These are phyloP conservation scores for Mycena citricolor DNA, from an alignment of 1,284 basidiomycete species.

Conservation along the genomic window DNA sequence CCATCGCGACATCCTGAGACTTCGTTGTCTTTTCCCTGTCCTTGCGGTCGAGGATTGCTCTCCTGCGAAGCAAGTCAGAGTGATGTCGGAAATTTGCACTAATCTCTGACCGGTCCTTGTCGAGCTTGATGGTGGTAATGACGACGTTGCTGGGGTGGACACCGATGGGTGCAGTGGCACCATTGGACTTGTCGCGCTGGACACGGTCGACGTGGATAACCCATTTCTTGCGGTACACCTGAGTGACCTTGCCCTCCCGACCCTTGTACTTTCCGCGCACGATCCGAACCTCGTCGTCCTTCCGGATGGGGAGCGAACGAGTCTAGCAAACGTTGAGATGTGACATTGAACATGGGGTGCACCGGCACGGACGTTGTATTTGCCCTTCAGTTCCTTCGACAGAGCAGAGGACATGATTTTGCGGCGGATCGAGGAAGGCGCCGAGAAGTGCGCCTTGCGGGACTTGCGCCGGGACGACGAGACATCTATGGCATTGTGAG, in stretches of 20 bases:
- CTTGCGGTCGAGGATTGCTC: conserved; percentile 81
- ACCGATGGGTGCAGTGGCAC: conserved; percentile 90
- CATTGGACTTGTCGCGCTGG: conserved; percentile 97
- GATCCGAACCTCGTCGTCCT: conserved; percentile 98
- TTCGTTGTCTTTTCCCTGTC: conserved; percentile 63
- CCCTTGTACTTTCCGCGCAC: conserved; percentile 97
- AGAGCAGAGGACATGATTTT: conserved; percentile 98
- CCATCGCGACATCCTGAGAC: conserved; percentile 70
- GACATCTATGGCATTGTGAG: conserved; percentile 70
- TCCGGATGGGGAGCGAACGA: conserved; percentile 94
- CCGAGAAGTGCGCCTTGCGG: conserved; percentile 94
- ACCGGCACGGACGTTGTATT: conserved; percentile 79
- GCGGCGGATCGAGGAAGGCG: conserved; percentile 90
- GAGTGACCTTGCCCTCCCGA: conserved; percentile 95
- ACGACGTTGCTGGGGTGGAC: conserved; percentile 98
- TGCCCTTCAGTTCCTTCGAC: conserved; percentile 91
- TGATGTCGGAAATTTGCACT: background rate
- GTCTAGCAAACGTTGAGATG: conserved; percentile 44
- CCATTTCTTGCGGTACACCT: conserved; percentile 99
- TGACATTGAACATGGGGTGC: conserved; percentile 15
- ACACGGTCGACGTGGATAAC: conserved; percentile 99
- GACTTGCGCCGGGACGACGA: conserved; percentile 93
- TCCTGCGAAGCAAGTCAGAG: conserved; percentile 41
- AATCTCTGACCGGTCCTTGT: conserved; percentile 73
- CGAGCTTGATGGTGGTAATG: conserved; percentile 88